A percentile compares a stretch with the other conserved stretches of the same genome.
Evolutionary conservation across 2,329 filamentous ascomycete genomes (phyloP).

Genomic region (Cercospora sp.): DNA sequence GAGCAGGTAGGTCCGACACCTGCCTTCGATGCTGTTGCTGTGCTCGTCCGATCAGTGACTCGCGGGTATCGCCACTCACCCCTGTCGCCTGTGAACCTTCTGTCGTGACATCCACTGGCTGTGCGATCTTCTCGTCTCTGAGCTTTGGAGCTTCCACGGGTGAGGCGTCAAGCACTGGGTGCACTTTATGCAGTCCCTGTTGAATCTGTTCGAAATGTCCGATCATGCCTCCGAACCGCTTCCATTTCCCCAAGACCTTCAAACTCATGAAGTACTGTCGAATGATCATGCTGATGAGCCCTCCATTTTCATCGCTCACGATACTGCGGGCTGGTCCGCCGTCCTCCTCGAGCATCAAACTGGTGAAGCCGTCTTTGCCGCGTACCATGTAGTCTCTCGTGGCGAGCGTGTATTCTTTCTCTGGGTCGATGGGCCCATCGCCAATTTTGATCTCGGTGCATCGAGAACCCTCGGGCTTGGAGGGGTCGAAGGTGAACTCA

Average conservation of each 20-base stretch:
- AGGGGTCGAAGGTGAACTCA: constrained; percentile 68
- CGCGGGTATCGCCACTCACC: constrained; percentile 13
- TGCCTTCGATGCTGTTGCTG: constrained; percentile 18
- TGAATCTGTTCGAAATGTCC: constrained; percentile 69
- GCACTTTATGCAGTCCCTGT: constrained; percentile 55
- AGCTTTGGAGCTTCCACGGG: constrained; percentile 17
- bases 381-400: constrained; percentile 87
- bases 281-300: constrained; percentile 81
- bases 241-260: constrained; percentile 78
- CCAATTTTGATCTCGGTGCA: constrained; percentile 64
- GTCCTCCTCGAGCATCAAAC: constrained; percentile 71
- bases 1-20: constrained; percentile 16
- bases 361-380: constrained; percentile 74
- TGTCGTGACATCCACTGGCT: constrained; percentile 22
- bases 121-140: neutral
- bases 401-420: constrained; percentile 68
- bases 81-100: constrained; percentile 8
- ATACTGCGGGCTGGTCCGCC: constrained; percentile 76
- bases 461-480: constrained; percentile 59
- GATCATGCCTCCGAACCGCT: constrained; percentile 64
- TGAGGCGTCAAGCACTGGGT: constrained; percentile 40
- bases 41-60: constrained; percentile 27
- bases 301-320: constrained; percentile 81
- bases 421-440: constrained; percentile 60
- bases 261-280: constrained; percentile 89